phyloP scores from a whole-genome alignment of 805 yeast species.

The Komagataella phaffii region DNA sequence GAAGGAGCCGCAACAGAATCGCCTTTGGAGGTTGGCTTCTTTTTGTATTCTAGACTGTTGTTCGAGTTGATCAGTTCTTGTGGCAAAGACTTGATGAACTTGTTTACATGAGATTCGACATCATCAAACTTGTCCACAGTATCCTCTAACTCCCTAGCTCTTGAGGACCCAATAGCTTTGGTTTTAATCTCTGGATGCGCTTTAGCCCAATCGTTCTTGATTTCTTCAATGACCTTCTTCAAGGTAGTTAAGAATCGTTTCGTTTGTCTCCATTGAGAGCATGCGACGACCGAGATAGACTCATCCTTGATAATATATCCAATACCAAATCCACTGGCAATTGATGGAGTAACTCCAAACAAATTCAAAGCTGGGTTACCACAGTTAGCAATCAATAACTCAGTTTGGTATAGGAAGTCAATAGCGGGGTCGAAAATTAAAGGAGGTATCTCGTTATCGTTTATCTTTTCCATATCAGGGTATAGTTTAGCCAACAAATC shows the following conservation, averaged over 20 bases:
- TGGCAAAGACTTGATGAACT: conserved; percentile 18
- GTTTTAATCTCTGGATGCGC: conserved; percentile 1
- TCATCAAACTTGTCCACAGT: conserved; percentile 2
- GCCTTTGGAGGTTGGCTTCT: conserved; percentile 2
- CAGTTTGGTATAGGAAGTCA: conserved; percentile 21
- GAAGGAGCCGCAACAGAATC: conserved; percentile 7
- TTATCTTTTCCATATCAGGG: conserved; percentile 23
- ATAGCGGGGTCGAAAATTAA: conserved; percentile 28
- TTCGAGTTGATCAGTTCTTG: conserved; percentile 17
- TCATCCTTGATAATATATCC: conserved; percentile 43
- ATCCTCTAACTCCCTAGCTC: conserved; percentile 4
- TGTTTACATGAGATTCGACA: conserved; percentile 9
- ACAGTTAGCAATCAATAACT: conserved; percentile 34
- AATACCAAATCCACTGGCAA: conserved; percentile 44
- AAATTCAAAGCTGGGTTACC: conserved; percentile 46
- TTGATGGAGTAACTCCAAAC: conserved; percentile 49
- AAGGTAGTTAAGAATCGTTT: conserved; percentile 39
- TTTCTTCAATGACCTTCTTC: conserved; percentile 33
- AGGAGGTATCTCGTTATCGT: conserved; percentile 21
- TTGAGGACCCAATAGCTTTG: conserved; percentile 2
- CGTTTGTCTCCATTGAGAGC: conserved; percentile 50
- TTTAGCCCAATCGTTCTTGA: conserved; percentile 22
- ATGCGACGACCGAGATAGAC: conserved; percentile 33
- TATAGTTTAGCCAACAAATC: conserved; percentile 31
- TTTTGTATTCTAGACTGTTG: conserved; percentile 3